A percentile compares a stretch with the other conserved stretches of the same genome.
Evolutionary conservation across 2,329 filamentous ascomycete species (phyloP).

Genomic region (Juglanconis sp.): DNA sequence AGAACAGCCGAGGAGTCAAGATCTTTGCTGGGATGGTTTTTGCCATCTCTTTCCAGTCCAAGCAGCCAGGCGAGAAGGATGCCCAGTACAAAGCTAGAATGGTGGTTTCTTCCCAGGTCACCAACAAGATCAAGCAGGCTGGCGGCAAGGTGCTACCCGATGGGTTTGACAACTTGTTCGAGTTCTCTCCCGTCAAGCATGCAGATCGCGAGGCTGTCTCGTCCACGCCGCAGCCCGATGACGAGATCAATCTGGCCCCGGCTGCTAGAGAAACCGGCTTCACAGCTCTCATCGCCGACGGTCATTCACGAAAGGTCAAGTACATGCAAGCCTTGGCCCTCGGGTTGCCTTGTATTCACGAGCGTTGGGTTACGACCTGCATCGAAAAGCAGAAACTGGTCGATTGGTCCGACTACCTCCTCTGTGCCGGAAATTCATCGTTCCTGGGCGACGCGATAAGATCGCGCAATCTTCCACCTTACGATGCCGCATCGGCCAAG

Average conservation of each 20-base stretch:
- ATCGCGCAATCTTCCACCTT: conserved; percentile 66
- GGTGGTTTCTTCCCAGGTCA: conserved; percentile 45
- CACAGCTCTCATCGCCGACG: conserved; percentile 79
- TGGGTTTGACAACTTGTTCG: conserved; percentile 81
- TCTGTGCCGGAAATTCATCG: conserved; percentile 78
- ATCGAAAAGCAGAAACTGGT: conserved; percentile 58
- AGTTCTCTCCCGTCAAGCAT: conserved; percentile 37
- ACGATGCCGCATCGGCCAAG: conserved; percentile 53
- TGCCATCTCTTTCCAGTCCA: conserved; percentile 68
- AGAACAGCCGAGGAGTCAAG: conserved; percentile 14
- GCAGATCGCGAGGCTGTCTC: conserved; percentile 22
- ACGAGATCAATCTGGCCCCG: conserved; percentile 51
- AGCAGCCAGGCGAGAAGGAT: conserved; percentile 47
- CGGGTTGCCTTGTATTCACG: conserved; percentile 79
- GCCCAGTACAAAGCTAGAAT: conserved; percentile 43
- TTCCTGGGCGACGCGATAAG: conserved; percentile 74
- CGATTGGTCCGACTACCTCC: conserved; percentile 76
- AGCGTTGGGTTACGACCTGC: conserved; percentile 77
- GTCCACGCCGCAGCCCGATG: conserved; percentile 23
- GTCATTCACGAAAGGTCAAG: conserved; percentile 81
- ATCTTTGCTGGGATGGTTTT: conserved; percentile 84
- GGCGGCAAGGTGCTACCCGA: conserved; percentile 70
- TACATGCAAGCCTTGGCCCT: conserved; percentile 93
- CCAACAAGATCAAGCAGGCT: conserved; percentile 60
- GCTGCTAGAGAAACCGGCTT: conserved; percentile 63